Percentiles rank a stretch among this genome's conserved stretches.
Conservation (phyloP, 371 early-diverging fungal genomes). For the Mortierella sp. region DNA sequence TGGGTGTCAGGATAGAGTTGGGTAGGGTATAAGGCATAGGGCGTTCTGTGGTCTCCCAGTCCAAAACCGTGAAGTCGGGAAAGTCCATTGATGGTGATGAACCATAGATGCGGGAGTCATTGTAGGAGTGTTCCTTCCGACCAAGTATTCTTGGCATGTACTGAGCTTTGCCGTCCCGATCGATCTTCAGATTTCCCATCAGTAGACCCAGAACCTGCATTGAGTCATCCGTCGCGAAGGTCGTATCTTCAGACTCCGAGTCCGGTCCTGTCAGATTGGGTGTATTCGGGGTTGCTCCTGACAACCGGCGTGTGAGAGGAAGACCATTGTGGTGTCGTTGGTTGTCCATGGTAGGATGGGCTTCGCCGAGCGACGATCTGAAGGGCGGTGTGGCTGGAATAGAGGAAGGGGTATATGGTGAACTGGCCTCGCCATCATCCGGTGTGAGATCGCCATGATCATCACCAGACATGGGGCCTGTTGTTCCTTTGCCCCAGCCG, state of each 20-base stretch:
- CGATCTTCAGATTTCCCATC: constrained; percentile 41
- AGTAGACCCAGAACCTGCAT: constrained; percentile 34
- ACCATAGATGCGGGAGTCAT: constrained; percentile 30
- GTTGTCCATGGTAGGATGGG: neutral
- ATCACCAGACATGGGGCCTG: constrained; percentile 8
- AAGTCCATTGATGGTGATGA: constrained; percentile 14
- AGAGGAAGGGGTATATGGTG: constrained; percentile 50
- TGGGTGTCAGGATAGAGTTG: constrained; percentile 27
- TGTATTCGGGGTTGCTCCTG: constrained; percentile 33
- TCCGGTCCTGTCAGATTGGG: constrained; percentile 18
- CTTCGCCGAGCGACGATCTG: constrained; percentile 16
- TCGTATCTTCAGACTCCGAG: constrained; percentile 18
- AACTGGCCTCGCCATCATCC: constrained; percentile 32
- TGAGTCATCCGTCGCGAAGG: constrained; percentile 33
- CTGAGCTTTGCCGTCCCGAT: constrained; percentile 41
- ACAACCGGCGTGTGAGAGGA: constrained; percentile 22
- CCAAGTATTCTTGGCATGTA: constrained; percentile 34
- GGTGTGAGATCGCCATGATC: constrained; percentile 23
- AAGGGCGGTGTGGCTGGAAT: constrained; percentile 46
- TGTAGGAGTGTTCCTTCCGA: constrained; percentile 41
- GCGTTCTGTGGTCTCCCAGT: constrained; percentile 33
- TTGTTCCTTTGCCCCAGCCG: constrained; percentile 38
- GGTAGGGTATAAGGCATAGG: constrained; percentile 44
- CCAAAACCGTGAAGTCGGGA: constrained; percentile 18
- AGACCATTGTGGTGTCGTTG: constrained; percentile 5